Evolutionary conservation across 225 moss, liverwort and hornwort genomes (phyloP).

Genomic region (Antitrichia curtipendula): DNA sequence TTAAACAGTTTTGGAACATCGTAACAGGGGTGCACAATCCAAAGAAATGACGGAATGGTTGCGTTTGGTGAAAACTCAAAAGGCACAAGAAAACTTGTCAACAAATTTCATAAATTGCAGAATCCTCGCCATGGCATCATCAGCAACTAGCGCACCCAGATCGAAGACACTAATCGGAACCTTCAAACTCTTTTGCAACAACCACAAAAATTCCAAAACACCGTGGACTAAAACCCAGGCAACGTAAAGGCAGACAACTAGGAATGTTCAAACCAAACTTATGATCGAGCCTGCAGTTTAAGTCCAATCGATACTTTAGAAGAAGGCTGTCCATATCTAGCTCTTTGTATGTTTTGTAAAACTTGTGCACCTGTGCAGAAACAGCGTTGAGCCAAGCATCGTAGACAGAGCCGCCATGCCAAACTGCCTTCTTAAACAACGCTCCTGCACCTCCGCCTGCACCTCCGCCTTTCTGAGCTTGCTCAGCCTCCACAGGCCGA

Average conservation of each 20-base stretch:
- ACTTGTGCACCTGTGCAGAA: slow-evolving; percentile 3
- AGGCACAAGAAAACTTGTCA: not conserved
- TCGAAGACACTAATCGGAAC: not conserved
- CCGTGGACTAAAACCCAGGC: not conserved
- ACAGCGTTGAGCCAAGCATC: slow-evolving; percentile 43
- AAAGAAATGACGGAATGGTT: not conserved
- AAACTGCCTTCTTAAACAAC: slow-evolving; percentile 1
- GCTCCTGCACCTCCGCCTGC: not conserved
- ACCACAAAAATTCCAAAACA: not conserved
- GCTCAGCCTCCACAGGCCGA: not conserved
- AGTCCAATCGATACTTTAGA: not conserved
- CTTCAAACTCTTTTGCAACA: not conserved
- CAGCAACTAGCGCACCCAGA: not conserved
- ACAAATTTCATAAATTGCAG: not conserved
- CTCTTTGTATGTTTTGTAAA: not conserved
- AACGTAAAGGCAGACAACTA: not conserved
- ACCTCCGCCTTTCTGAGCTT: not conserved
- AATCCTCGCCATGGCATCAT: not conserved
- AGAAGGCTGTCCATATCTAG: not conserved
- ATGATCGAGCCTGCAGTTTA: not conserved
- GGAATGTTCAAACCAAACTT: no score
- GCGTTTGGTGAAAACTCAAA: not conserved
- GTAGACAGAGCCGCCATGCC: slow-evolving; percentile 34
- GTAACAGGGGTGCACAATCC: not conserved
- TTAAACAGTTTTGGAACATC: not conserved